Evolutionary conservation across 1,139 yeast genomes (phyloP).

Genomic region (Hyphopichia fennica): DNA sequence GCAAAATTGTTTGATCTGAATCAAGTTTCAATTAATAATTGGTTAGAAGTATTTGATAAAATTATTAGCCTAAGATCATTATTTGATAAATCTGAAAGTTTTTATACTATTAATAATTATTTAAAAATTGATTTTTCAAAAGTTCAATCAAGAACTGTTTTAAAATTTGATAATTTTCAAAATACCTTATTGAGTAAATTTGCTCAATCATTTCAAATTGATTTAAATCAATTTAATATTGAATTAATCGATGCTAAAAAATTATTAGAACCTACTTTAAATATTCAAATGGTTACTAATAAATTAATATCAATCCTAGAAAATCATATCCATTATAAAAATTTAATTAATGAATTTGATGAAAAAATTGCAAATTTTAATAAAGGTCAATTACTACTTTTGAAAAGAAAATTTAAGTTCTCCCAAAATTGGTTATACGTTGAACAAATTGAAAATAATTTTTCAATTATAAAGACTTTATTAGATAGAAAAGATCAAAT

Average conservation of each 20-base stretch:
- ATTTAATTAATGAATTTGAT: constrained; percentile 28
- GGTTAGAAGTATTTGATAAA: constrained; percentile 51
- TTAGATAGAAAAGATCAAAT: constrained; percentile 33
- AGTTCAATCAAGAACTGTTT: constrained; percentile 54
- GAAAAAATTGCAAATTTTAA: constrained; percentile 21
- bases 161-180: constrained; percentile 63
- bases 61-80: constrained; percentile 45
- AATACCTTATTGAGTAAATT: constrained; percentile 46
- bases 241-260: constrained; percentile 15
- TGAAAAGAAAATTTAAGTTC: constrained; percentile 47
- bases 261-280: constrained; percentile 18
- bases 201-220: constrained; percentile 29
- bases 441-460: constrained; percentile 63
- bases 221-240: constrained; percentile 12
- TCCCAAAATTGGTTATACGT: constrained; percentile 58
- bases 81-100: constrained; percentile 48
- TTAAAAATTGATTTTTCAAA: constrained; percentile 44
- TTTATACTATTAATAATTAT: not conserved
- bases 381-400: constrained; percentile 46
- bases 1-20: constrained; percentile 13
- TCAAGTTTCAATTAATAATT: constrained; percentile 34
- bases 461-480: constrained; percentile 45
- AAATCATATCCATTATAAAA: constrained; percentile 13
- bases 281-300: constrained; percentile 15
- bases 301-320: constrained; percentile 18